These are phyloP conservation scores for Gymnopus androsaceus DNA, from an alignment of 1,284 basidiomycete genomes.

Conservation along the genomic window DNA sequence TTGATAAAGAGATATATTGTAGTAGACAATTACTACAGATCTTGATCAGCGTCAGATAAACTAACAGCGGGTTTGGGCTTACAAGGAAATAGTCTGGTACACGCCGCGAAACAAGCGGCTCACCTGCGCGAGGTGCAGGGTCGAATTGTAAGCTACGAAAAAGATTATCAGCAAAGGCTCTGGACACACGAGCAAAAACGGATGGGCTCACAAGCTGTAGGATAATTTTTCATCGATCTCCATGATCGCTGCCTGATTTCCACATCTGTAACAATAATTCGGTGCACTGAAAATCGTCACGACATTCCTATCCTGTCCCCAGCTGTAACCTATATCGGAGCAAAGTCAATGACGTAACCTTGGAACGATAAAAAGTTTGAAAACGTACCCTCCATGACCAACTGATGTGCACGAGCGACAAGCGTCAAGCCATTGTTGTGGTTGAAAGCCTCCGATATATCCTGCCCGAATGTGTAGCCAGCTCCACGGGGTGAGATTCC, in stretches of 20 bases:
- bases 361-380: conserved; percentile 2
- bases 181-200: conserved; percentile 13
- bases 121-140: conserved; percentile 96
- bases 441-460: conserved; percentile 97
- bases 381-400: conserved; percentile 93
- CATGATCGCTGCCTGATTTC: conserved; percentile 99
- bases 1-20: conserved; percentile 13
- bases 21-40: not conserved
- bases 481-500: conserved; percentile 98
- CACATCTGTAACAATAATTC: conserved; percentile 99
- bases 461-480: conserved; percentile 99
- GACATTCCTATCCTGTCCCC: conserved; percentile 99
- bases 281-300: conserved; percentile 99
- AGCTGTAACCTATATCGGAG: conserved; percentile 75
- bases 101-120: conserved; percentile 95
- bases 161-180: conserved; percentile 14
- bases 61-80: conserved; percentile 28
- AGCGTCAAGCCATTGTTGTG: conserved; percentile 99
- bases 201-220: conserved; percentile 88
- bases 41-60: not conserved
- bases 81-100: conserved; percentile 98
- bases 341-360: conserved; percentile 6
- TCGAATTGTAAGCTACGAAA: conserved; percentile 92
- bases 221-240: conserved; percentile 99
- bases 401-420: conserved; percentile 93